Evolutionary conservation across 768 basidiomycete species (phyloP).

Genomic region (Amanita inopinata): DNA sequence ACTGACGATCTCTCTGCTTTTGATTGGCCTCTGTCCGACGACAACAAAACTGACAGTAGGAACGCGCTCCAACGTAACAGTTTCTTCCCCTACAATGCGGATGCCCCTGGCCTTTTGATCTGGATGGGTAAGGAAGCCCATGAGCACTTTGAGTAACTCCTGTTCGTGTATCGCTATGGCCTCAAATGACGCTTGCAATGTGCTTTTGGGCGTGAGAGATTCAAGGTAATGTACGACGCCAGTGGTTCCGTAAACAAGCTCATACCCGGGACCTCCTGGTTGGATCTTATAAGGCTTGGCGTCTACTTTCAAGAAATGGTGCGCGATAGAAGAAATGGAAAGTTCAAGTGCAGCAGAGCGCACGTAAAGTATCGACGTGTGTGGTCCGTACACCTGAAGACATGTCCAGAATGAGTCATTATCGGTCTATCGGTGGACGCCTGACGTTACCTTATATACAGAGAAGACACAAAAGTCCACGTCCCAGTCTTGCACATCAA

Average conservation of each 20-base stretch:
- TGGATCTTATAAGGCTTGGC: constrained; percentile 51
- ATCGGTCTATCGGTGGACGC: neutral
- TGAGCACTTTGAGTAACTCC: constrained; percentile 39
- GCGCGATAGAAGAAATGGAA: constrained; percentile 50
- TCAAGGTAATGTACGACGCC: constrained; percentile 55
- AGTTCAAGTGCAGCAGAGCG: constrained; percentile 35
- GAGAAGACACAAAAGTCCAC: constrained; percentile 66
- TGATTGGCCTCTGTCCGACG: constrained; percentile 41
- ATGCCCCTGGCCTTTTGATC: constrained; percentile 49
- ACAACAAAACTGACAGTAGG: constrained; percentile 72
- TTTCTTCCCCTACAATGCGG: constrained; percentile 55
- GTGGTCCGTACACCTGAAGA: constrained; percentile 62
- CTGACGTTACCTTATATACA: constrained; percentile 57
- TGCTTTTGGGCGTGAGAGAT: constrained; percentile 40
- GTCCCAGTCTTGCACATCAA: constrained; percentile 72
- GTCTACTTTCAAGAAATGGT: constrained; percentile 56
- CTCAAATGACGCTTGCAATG: constrained; percentile 41
- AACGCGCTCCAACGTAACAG: constrained; percentile 31
- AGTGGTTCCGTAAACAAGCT: constrained; percentile 51
- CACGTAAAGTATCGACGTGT: constrained; percentile 58
- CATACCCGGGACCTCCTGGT: constrained; percentile 69
- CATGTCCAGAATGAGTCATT: neutral
- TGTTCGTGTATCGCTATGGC: constrained; percentile 58
- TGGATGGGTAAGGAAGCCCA: constrained; percentile 43
- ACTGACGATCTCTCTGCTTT: constrained; percentile 54